phyloP scores from a whole-genome alignment of 257 asterid genomes.

The Plantago ovata region DNA sequence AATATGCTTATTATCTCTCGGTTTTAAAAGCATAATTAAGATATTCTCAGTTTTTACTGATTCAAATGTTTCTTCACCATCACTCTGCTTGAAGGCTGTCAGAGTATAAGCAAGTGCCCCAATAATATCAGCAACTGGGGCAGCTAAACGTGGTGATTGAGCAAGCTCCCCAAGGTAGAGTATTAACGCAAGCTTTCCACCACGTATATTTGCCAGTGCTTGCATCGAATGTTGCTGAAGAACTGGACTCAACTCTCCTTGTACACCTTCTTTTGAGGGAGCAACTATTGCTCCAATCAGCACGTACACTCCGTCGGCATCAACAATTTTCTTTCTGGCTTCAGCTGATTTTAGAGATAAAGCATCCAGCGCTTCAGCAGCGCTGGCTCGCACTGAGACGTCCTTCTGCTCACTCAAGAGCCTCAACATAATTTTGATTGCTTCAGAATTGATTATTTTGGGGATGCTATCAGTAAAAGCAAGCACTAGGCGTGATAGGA shows the following conservation, averaged over 20 bases:
- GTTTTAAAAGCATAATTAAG: constrained; percentile 65
- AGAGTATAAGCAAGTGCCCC: constrained; percentile 89
- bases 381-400: constrained; percentile 70
- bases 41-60: constrained; percentile 51
- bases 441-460: constrained; percentile 67
- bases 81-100: constrained; percentile 55
- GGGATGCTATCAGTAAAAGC: constrained; percentile 60
- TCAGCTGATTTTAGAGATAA: constrained; percentile 58
- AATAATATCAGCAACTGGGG: constrained; percentile 82
- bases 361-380: constrained; percentile 83
- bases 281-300: constrained; percentile 78
- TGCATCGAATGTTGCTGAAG: constrained; percentile 65
- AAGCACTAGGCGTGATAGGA: constrained; percentile 61
- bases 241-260: constrained; percentile 66
- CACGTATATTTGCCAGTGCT: constrained; percentile 70
- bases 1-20: constrained; percentile 76
- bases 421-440: constrained; percentile 50
- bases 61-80: constrained; percentile 43
- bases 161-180: constrained; percentile 80
- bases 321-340: constrained; percentile 56
- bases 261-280: constrained; percentile 80
- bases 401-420: constrained; percentile 62
- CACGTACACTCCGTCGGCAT: constrained; percentile 59
- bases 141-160: constrained; percentile 75
- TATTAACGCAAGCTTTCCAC: constrained; percentile 63